phyloP scores from a whole-genome alignment of 805 yeast genomes.

The Cyberlindnera americana region DNA sequence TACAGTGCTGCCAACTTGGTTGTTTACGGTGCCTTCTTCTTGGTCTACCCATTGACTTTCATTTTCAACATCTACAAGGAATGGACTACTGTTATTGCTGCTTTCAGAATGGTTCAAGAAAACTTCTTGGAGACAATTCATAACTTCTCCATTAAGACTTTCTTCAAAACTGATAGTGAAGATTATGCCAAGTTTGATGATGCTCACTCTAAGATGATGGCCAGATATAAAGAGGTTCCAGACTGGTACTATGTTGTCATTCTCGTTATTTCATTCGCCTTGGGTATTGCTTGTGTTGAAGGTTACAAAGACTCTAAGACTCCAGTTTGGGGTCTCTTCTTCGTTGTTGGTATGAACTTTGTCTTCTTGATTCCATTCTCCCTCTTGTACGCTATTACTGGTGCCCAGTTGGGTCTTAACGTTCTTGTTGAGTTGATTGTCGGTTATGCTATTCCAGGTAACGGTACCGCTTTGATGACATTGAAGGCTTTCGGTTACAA shows the following conservation, averaged over 20 bases:
- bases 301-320: slow-evolving; percentile 44
- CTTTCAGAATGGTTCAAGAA: slow-evolving; percentile 5
- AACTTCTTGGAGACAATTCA: slow-evolving; percentile 1
- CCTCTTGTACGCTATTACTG: slow-evolving; percentile 46
- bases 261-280: slow-evolving; percentile 38
- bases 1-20: slow-evolving; percentile 61
- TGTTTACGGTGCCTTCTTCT: slow-evolving; percentile 49
- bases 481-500: slow-evolving; percentile 53
- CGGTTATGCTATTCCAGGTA: slow-evolving; percentile 49
- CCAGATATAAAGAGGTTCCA: slow-evolving; percentile 58
- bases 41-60: slow-evolving; percentile 47
- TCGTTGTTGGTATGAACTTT: slow-evolving; percentile 47
- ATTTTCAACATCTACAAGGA: slow-evolving; percentile 43
- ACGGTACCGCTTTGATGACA: slow-evolving; percentile 49
- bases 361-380: slow-evolving; percentile 50
- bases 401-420: slow-evolving; percentile 44
- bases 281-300: slow-evolving; percentile 43
- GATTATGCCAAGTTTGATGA: slow-evolving; percentile 11
- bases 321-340: slow-evolving; percentile 61
- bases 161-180: not conserved
- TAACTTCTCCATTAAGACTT: slow-evolving; percentile 6
- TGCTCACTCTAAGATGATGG: slow-evolving; percentile 45
- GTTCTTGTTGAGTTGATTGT: slow-evolving; percentile 54
- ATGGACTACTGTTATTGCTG: slow-evolving; percentile 32
- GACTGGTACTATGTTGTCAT: slow-evolving; percentile 41